Evolutionary conservation across 805 yeast species (phyloP), one percentile per base, ranked within the genome.

Genomic region (Phaffomyces antillensis): DNA sequence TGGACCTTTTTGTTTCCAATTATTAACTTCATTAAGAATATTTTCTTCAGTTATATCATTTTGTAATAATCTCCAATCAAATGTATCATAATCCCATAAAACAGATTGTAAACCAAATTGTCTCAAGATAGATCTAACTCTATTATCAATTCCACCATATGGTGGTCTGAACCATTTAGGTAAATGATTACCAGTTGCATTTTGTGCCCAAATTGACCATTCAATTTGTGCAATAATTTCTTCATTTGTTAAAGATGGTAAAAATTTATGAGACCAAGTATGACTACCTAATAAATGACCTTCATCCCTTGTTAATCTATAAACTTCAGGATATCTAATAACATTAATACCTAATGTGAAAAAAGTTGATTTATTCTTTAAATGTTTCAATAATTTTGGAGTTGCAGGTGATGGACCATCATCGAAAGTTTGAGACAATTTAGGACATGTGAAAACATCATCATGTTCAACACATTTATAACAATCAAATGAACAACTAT

Each of bases 141-240:
- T 69, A 60, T 89, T 83, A 65, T 91, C 99, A 31, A 87, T 72
- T 0, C 96, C 97, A 1, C 98, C 99, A 60, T 87, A 91, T 1
- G 99, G 99, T 0, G 99, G 99, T 53, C 99, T 75, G 62, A 86
- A 91, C 86, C 91, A 91, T 57, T 83, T 83, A 7, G 99, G 99
- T 10, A 86, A 60, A 56, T 89, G 90, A 25, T 81, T 71, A 0
- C 87, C 86, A 0, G 97, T 89, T 1, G 96, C 96, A 66, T 91
- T 90, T 89, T 90, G 86, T 6, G 97, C 96, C 97, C 97, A 91
- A 30, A 88, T 79, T 2, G 95, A 81, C 99, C 99, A 91, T 63
- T 90, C 83, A 34, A 91, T 66, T 61, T 91, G 96, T 0, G 97
- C 96, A 45, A 85, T 79, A 17, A 91, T 79, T 49, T 86, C 77